Evolutionary conservation across 441 rosid species (phyloP).

Genomic region (Pelargonium fulgidum): DNA sequence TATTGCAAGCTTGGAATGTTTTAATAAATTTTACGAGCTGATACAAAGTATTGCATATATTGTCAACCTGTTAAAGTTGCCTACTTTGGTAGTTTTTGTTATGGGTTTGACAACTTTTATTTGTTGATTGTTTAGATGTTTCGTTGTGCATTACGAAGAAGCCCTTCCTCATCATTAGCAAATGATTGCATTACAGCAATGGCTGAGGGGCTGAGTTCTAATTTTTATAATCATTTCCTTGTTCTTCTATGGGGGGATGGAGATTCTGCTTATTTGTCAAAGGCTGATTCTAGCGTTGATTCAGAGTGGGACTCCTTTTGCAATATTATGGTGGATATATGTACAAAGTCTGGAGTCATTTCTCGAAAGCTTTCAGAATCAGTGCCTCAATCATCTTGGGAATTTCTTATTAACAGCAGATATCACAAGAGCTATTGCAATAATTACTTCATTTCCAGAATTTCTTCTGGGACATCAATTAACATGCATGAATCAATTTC

Average conservation of each 20-base stretch:
- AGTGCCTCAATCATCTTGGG: constrained; percentile 61
- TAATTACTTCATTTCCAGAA: constrained; percentile 33
- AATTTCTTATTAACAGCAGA: constrained; percentile 73
- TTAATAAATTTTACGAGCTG: neutral
- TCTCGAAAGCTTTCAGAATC: constrained; percentile 33
- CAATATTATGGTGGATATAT: constrained; percentile 54
- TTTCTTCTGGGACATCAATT: constrained; percentile 30
- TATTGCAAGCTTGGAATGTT: constrained; percentile 1
- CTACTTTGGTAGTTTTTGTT: constrained; percentile 11
- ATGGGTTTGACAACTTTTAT: constrained; percentile 12
- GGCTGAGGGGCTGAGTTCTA: constrained; percentile 79
- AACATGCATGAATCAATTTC: constrained; percentile 30
- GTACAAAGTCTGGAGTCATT: constrained; percentile 39
- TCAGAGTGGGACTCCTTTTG: constrained; percentile 79
- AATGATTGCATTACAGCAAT: constrained; percentile 82
- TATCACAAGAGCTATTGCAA: constrained; percentile 68
- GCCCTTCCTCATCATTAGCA: constrained; percentile 78
- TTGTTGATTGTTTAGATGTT: constrained; percentile 47
- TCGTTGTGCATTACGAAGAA: constrained; percentile 71
- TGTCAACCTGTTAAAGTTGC: constrained; percentile 4
- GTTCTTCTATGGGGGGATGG: constrained; percentile 79
- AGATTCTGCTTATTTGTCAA: constrained; percentile 38
- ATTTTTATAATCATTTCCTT: constrained; percentile 68
- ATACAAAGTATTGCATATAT: constrained; percentile 8
- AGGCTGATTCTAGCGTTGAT: constrained; percentile 46